A percentile compares a stretch with the other conserved stretches of the same genome.
These are phyloP conservation scores for Lentinula lateritia DNA, from an alignment of 768 basidiomycete species.

Conservation along the genomic window DNA sequence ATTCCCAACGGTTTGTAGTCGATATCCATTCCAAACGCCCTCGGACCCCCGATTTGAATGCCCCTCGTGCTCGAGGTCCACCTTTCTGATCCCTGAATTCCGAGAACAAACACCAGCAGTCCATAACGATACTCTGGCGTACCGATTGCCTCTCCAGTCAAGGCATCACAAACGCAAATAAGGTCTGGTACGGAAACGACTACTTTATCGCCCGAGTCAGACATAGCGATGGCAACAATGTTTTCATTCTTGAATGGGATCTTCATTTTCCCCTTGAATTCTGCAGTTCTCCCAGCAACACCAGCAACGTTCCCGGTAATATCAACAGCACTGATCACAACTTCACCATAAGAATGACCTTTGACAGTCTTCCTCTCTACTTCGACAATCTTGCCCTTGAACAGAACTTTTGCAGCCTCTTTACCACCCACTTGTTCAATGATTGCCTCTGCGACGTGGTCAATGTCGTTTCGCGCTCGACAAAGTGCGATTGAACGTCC, in stretches of 20 bases:
- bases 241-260: slow-evolving; percentile 58
- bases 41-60: slow-evolving; percentile 41
- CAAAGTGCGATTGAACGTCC: slow-evolving; percentile 48
- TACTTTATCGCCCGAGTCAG: slow-evolving; percentile 27
- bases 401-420: slow-evolving; percentile 33
- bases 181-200: slow-evolving; percentile 52
- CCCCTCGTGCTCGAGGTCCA: slow-evolving; percentile 50
- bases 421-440: slow-evolving; percentile 30
- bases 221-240: slow-evolving; percentile 31
- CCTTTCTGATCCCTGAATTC: slow-evolving; percentile 43
- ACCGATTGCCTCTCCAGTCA: slow-evolving; percentile 46
- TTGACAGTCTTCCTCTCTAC: slow-evolving; percentile 34
- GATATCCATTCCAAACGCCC: slow-evolving; percentile 41
- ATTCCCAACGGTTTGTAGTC: slow-evolving; percentile 29
- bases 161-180: slow-evolving; percentile 49
- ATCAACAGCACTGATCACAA: slow-evolving; percentile 24
- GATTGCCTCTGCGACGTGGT: slow-evolving; percentile 26
- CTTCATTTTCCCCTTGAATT: slow-evolving; percentile 24
- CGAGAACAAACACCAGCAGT: slow-evolving; percentile 44
- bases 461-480: slow-evolving; percentile 34
- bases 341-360: slow-evolving; percentile 35
- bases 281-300: slow-evolving; percentile 17
- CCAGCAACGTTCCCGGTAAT: slow-evolving; percentile 12
- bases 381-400: slow-evolving; percentile 48
- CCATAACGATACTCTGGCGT: slow-evolving; percentile 55